A percentile compares a stretch with the other conserved stretches of the same genome.
Conservation (phyloP, 331 rosid species). For the Spiraea crenata region DNA sequence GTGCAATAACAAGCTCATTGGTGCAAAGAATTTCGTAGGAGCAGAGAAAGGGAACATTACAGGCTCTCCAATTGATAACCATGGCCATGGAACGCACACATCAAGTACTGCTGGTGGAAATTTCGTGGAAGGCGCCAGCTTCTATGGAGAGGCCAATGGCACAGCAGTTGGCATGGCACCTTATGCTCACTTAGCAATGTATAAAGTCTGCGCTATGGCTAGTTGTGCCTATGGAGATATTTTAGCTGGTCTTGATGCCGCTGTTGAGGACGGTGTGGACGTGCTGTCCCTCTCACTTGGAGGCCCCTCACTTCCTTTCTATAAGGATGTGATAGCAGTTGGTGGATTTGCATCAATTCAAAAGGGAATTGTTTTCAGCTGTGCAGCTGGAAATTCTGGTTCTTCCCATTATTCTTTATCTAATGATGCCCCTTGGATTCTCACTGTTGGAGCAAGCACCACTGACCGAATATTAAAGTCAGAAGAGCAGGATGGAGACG, state of each 20-base stretch:
- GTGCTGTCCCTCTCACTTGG: constrained; percentile 72
- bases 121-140: constrained; percentile 36
- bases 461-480: constrained; percentile 48
- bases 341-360: constrained; percentile 58
- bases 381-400: constrained; percentile 62
- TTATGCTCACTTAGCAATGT: constrained; percentile 59
- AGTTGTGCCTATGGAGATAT: constrained; percentile 48
- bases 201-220: constrained; percentile 34
- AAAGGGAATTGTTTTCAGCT: constrained; percentile 60
- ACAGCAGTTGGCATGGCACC: constrained; percentile 75
- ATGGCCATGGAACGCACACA: constrained; percentile 80
- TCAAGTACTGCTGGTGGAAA: constrained; percentile 63
- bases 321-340: constrained; percentile 36
- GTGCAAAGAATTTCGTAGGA: constrained; percentile 24
- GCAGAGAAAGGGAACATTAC: neutral
- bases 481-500: constrained; percentile 5
- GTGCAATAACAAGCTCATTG: constrained; percentile 58
- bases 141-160: constrained; percentile 56
- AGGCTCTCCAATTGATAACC: constrained; percentile 41
- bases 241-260: constrained; percentile 38
- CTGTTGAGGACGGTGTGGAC: constrained; percentile 65
- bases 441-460: constrained; percentile 76
- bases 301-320: constrained; percentile 26
- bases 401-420: constrained; percentile 31
- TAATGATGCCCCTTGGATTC: constrained; percentile 80